Base-by-base conservation (phyloP, 1,284 basidiomycete species). In the Mrakiaceae sp. region DNA sequence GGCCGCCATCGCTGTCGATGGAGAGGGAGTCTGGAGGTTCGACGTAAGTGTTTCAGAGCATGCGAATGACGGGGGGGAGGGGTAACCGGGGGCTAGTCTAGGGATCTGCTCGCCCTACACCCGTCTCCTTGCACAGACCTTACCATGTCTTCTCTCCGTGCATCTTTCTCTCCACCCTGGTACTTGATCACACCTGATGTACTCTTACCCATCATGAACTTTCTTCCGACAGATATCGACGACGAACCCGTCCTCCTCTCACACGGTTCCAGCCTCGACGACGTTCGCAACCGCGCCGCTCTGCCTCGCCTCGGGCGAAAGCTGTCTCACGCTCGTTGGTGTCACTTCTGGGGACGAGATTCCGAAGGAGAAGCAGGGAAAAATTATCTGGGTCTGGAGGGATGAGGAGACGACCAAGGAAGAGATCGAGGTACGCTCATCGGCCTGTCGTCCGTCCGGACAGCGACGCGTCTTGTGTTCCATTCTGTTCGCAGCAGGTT, bases 1-100 rank as follows among this genome's bases (percentile, higher is more conserved):
- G 56, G 27, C 58, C 44, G 62, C 56, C 6, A 49, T 63, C 5
- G 62, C 54, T 14, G 62, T 63, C 14, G 57, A 63, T 16, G 62
- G 62, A 44, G 62, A 63, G 39, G 62, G 62, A 3, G 48, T 63
- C 51, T 63, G 62, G 62, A 58, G 55, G 16, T 63, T 58, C 62
- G 53, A 63, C n/a, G 62, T 63, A 16, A 58, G 62, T 63, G 9
- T 39, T 16, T 5, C 8, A 1, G 5, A 4, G 6, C 12, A 39
- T 5, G 9, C 7, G 47, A 12, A 47, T 27, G 27, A 27, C 27
- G 27, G 27, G 27, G 27, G 27, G 27, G 2, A 27, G 27, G 27
- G 27, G 27, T 27, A 27, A 27, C 27, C 27, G 27, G 27, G 27
- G 27, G 27, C 27, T 27, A 27, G 27, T 27, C 27, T 27, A 27